These are phyloP conservation scores for Aspergillus sp. DNA, from an alignment of 2,329 filamentous ascomycete species.

Conservation along the genomic window DNA sequence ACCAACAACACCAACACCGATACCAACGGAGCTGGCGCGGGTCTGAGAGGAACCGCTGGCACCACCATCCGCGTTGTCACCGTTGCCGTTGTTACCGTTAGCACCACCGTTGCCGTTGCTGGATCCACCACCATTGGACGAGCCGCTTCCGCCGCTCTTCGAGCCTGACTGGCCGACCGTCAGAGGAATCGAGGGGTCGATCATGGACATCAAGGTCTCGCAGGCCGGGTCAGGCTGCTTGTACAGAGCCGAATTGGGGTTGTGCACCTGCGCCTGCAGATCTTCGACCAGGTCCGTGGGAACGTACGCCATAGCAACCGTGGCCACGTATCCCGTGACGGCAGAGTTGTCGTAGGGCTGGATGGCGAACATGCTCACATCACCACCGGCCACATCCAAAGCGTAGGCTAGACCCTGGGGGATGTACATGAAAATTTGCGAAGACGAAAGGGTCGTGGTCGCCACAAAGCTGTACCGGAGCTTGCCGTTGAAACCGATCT, in stretches of 20 bases:
- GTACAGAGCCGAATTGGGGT: conserved; percentile 67
- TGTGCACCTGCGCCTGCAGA: conserved; percentile 61
- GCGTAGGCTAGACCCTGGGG: conserved; percentile 63
- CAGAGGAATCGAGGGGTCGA: conserved; percentile 76
- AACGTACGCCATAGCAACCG: conserved; percentile 67
- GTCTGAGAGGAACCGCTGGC: conserved; percentile 37
- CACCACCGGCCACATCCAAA: conserved; percentile 38
- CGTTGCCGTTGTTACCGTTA: conserved; percentile 33
- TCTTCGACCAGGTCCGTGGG: conserved; percentile 60
- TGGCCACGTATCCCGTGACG: conserved; percentile 68
- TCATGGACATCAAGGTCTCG: conserved; percentile 64
- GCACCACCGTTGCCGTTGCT: conserved; percentile 36
- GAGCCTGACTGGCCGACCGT: conserved; percentile 43
- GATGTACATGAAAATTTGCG: conserved; percentile 75
- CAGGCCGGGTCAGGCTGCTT: conserved; percentile 59
- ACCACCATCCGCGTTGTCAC: conserved; percentile 37
- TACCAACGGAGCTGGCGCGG: conserved; percentile 47
- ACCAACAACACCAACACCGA: conserved; percentile 68
- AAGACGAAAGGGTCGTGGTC: conserved; percentile 59
- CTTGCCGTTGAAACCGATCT: conserved; percentile 72
- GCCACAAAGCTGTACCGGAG: conserved; percentile 82
- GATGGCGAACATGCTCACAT: conserved; percentile 62
- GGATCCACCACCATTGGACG: conserved; percentile 22
- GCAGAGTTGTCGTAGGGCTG: conserved; percentile 65
- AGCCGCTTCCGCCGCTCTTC: conserved; percentile 31